Evolutionary conservation across 495 filamentous ascomycete genomes (phyloP).

Genomic region (Lophiotrema nucula): DNA sequence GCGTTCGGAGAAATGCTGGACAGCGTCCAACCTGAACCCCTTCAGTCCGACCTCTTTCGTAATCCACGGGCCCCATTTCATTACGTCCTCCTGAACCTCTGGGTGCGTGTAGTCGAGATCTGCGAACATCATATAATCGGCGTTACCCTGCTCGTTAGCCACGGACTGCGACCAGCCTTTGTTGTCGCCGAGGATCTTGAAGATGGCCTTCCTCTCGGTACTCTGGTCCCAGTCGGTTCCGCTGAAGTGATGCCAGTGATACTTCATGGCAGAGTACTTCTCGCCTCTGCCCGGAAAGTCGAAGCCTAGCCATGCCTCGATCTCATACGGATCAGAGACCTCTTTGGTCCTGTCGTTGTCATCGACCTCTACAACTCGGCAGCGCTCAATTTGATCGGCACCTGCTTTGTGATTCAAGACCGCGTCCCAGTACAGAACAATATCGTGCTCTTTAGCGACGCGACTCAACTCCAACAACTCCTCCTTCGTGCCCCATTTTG

Average conservation of each 20-base stretch:
- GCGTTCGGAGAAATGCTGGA: conserved; percentile 66
- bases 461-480: conserved; percentile 57
- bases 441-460: conserved; percentile 51
- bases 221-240: conserved; percentile 62
- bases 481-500: conserved; percentile 70
- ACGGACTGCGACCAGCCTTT: conserved; percentile 68
- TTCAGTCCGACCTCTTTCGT: conserved; percentile 54
- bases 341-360: conserved; percentile 52
- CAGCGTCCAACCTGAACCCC: conserved; percentile 73
- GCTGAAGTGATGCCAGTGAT: conserved; percentile 54
- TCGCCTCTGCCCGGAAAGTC: conserved; percentile 62
- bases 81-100: conserved; percentile 62
- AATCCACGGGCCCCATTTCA: conserved; percentile 66
- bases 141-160: conserved; percentile 66
- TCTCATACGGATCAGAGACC: conserved; percentile 59
- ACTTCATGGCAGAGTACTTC: conserved; percentile 61
- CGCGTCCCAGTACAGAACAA: conserved; percentile 70
- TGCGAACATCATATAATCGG: conserved; percentile 41
- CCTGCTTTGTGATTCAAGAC: conserved; percentile 76
- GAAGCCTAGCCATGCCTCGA: conserved; percentile 68
- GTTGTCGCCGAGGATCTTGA: conserved; percentile 62
- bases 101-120: conserved; percentile 66
- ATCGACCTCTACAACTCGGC: conserved; percentile 59
- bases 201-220: conserved; percentile 61
- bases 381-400: conserved; percentile 62